Evolutionary conservation across 1,284 basidiomycete genomes (phyloP), one percentile per base, ranked within the genome.

Genomic region (Veloboletus limbatus): DNA sequence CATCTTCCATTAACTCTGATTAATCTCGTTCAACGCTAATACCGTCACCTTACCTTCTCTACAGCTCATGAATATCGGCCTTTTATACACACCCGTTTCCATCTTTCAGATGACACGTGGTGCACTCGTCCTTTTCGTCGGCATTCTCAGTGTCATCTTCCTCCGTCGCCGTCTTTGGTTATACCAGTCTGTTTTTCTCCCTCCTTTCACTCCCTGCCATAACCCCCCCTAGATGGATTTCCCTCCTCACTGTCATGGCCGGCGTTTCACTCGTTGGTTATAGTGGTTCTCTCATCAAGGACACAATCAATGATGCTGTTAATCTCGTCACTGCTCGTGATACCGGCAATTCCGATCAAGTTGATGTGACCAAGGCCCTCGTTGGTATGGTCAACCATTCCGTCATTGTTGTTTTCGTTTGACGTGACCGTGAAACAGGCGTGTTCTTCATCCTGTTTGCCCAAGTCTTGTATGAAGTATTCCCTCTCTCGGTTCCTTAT

Each of bases 21-120:
- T 27, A 31, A 41, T 37, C 11, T 49, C 42, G 43, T 46, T 50
- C 54, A 45, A 52, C 51, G 47, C 55, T 57, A 38, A 60, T 55
- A 43, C 45, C 53, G 55, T 49, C 31, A 40, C 40, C 41, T 40
- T 45, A 8, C 33, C 39, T 54, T 49, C 48, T 35, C 38, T 54
- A 51, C 62, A 92, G 79, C 76, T 95, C 57, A 97, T 97, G 95
- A 97, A 97, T 60, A 77, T 95, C 57, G 95, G 94, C 47, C 78
- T 98, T 43, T 79, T 98, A 39, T 92, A 96, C 67, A 96, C 92
- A 2, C 95, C 95, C 20, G 96, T 98, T 34, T 97, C 93, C 42
- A 93, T 99, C 59, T 98, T 92, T 75, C 96, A 96, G 72, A 98
- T 98, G 96, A 92, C 90, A 32, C 83, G 97, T 53, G 97, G 97